phyloP scores from a whole-genome alignment of 208 protist genomes.

The Trypanosoma boissoni region DNA sequence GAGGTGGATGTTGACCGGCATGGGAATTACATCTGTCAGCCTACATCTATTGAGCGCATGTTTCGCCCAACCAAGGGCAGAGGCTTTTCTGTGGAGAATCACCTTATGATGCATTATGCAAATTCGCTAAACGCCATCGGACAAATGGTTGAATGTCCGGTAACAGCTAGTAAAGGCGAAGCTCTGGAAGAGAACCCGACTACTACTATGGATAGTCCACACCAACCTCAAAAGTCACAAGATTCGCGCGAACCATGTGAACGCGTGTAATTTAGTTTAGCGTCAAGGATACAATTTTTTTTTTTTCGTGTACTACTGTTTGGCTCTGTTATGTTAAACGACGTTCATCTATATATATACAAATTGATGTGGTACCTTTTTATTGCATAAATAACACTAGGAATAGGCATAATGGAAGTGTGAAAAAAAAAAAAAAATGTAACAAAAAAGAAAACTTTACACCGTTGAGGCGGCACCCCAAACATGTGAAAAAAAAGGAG shows the following conservation, averaged over 20 bases:
- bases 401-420: no score
- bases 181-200: no score
- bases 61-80: constrained; percentile 72
- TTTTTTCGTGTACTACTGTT: neutral
- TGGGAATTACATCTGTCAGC: constrained; percentile 90
- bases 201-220: no score
- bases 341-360: no score
- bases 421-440: no score
- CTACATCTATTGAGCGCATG: constrained; percentile 82
- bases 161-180: constrained; percentile 24
- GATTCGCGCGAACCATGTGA: neutral
- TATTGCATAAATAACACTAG: no score
- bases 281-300: constrained; percentile 5
- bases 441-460: no score
- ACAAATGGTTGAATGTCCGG: constrained; percentile 34
- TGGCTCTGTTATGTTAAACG: no score
- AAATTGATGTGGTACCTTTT: no score
- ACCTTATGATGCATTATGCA: constrained; percentile 69
- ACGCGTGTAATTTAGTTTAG: neutral
- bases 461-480: no score
- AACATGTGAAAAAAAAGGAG: neutral
- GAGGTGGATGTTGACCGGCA: constrained; percentile 86
- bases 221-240: neutral
- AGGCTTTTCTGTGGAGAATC: constrained; percentile 64
- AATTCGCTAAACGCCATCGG: constrained; percentile 72